Base-by-base conservation (phyloP, 1,284 basidiomycete species). In the Vanrija pseudolonga region DNA sequence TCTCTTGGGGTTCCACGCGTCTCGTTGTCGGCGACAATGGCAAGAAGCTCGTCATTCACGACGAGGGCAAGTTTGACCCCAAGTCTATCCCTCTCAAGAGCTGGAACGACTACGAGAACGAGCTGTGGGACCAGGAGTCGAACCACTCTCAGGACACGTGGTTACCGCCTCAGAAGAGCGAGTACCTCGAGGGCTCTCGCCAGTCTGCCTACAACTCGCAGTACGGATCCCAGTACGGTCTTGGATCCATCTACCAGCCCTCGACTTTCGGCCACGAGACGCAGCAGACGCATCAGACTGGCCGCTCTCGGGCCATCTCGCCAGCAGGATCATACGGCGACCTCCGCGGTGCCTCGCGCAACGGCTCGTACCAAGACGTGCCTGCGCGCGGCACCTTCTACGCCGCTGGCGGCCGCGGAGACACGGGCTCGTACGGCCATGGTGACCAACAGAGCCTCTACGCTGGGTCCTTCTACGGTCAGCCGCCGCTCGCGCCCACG, bases 1-100 rank as follows among this genome's bases (percentile, higher is more conserved):
- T 97, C 78, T 87, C 87, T 72, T 97, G 93, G 94, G 95, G 93
- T 83, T 71, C 72, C n/a, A 74, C 72, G 8, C 60, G 72, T 60
- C 59, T 74, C 7, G 94, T 98, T 32, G 79, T 96, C 63, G 95
- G 94, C 64, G 95, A 98, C 77, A 83, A 86, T 55, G 95, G 94
- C 26, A 94, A 95, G 82, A 94, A 92, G 78, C 80, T 97, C 63
- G 86, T 98, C 61, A 85, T 98, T 51, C 95, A 97, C 74, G 93
- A 98, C 66, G 94, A 98, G 74, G 95, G 94, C 73, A 93, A 91
- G 76, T 98, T 97, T 56, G 93, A 97, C 77, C 89, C 92, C 19
- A 82, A 86, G 26, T 82, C 84, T 17, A 97, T 98, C 65, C 95
- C 95, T 14, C 81, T 97, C 63, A 96, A 96, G 79, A 90, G 89